Percentiles rank a stretch among this genome's conserved stretches.
Conservation (phyloP, 345 rosid species). For the Combretum micranthum region DNA sequence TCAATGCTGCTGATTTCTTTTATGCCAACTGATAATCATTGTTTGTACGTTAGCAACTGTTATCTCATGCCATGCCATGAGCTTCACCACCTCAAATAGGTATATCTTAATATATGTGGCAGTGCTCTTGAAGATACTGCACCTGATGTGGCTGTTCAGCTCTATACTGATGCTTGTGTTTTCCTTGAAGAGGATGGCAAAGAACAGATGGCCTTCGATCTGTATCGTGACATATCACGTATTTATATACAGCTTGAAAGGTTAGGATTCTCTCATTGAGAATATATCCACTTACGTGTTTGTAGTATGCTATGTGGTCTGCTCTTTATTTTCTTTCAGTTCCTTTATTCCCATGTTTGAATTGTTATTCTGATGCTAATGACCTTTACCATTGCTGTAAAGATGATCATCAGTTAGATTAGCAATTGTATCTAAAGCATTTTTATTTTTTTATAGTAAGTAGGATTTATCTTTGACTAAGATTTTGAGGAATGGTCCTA, state of each 20-base stretch:
- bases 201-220: constrained; percentile 96
- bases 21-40: too few species aligned
- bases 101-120: constrained; percentile 7
- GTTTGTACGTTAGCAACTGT: too few species aligned
- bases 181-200: constrained; percentile 96
- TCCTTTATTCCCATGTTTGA: not conserved
- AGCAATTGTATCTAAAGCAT: too few species aligned
- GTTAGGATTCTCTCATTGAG: constrained; percentile 35
- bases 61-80: not conserved
- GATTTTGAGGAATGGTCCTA: too few species aligned
- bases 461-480: too few species aligned
- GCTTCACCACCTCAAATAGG: not conserved
- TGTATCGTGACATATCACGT: constrained; percentile 66
- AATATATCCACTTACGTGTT: not conserved
- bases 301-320: not conserved
- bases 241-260: constrained; percentile 80
- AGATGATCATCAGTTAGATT: too few species aligned
- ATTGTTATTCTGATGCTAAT: too few species aligned
- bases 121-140: constrained; percentile 76
- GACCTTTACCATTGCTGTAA: too few species aligned
- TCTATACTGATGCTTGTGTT: constrained; percentile 74
- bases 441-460: too few species aligned
- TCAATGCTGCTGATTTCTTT: too few species aligned
- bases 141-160: constrained; percentile 73
- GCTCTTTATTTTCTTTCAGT: too few species aligned